These are phyloP conservation scores for Geotrichum bryndzae DNA, from an alignment of 1,139 yeast genomes.

Conservation along the genomic window DNA sequence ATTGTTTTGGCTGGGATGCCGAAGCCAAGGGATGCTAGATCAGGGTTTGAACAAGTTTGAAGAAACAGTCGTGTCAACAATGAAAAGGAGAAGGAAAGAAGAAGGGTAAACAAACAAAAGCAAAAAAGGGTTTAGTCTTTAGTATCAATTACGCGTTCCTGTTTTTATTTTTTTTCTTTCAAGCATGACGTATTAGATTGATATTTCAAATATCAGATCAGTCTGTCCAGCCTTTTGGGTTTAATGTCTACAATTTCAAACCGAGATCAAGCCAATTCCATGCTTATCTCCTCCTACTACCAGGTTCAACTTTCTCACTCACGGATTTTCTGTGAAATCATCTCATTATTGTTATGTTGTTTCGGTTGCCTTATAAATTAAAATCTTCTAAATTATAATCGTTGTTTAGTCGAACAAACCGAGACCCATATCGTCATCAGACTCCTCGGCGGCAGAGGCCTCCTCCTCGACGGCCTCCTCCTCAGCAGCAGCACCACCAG, in stretches of 20 bases:
- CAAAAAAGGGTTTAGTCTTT: background rate
- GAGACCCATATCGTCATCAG: slow-evolving; percentile 38
- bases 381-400: background rate
- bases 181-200: too few species aligned
- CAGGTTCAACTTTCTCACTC: background rate
- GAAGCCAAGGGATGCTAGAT: too few species aligned
- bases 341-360: background rate
- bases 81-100: background rate
- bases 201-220: too few species aligned
- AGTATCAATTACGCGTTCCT: background rate
- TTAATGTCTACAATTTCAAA: background rate
- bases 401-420: slow-evolving; percentile 37
- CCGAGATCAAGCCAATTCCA: background rate
- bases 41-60: too few species aligned
- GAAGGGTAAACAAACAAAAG: background rate
- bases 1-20: too few species aligned
- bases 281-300: too few species aligned
- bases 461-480: slow-evolving; percentile 53
- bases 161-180: background rate
- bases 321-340: background rate
- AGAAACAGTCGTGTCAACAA: background rate
- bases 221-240: too few species aligned
- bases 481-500: slow-evolving; percentile 56
- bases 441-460: slow-evolving; percentile 32
- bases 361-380: background rate